Evolutionary conservation across 495 filamentous ascomycete genomes (phyloP), one percentile per base, ranked within the genome.

Genomic region (Cryomyces minteri): DNA sequence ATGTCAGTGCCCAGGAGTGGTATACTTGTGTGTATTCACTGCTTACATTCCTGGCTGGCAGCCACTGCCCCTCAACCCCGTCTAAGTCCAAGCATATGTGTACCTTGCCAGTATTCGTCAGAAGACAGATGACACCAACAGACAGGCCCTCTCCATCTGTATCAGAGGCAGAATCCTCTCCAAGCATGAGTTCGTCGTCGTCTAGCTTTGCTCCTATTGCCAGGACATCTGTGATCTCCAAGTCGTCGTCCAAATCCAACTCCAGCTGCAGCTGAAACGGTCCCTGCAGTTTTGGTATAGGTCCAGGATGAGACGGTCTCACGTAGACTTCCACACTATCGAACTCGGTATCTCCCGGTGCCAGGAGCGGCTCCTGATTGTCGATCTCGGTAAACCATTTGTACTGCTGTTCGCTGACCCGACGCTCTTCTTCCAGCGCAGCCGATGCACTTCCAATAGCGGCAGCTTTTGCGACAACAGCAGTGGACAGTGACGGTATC

Each of bases 371-470:
- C 38, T 88, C 82, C 54, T 92, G 82, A 11, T 70, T 73, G 53
- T 88, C 82, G 47, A 94, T 70, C 49, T 88, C 82, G 0, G 74
- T 69, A 52, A 93, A 73, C 86, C 86, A 94, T 30, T 80, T 75
- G 11, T 79, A 72, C 56, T 93, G 87, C 51, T 80, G 76, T 36
- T 76, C 64, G 10, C 67, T 66, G 43, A 82, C 68, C n/a, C 73
- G 65, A 45, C 73, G 75, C 25, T 71, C 73, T 31, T 73, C 57
- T 25, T 70, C 64, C 11, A 74, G 65, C 4, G 66, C 64, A 11
- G 64, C 57, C 1, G 68, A 59, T 43, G 81, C 70, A 40, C 77
- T 72, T 47, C 81, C 69, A 11, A 73, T 54, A 1, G 72, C 69
- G 5, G 75, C 72, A 2, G 75, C 54, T 48, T 82, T 82, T 11